Base-by-base conservation (phyloP, 495 filamentous ascomycete species). In the Penicillium verhagenii region DNA sequence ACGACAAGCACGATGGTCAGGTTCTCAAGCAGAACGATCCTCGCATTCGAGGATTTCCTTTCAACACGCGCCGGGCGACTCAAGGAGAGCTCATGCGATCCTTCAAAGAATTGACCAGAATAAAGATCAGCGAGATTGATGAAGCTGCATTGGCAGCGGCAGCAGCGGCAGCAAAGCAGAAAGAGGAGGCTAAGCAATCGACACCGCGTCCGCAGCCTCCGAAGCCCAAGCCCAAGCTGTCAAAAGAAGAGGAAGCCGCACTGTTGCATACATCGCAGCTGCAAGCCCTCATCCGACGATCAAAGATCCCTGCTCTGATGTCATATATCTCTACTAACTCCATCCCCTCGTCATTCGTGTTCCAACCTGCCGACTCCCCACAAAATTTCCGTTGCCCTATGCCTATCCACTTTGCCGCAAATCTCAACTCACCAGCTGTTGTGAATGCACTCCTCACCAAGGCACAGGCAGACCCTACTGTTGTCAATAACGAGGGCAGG, bases 31-130 rank as follows among this genome's bases (percentile, higher is more conserved):
- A 83, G 37, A 94, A 92, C 60, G 94, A 98, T 61, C 77, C 85
- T 1, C 80, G 95, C n/a, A 77, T 94, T 58, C 81, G 95, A 39
- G 86, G 89, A 0, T 96, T 98, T 62, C 94, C 94, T 0, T 97
- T 98, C 71, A 95, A 82, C 71, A 98, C 94, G 9, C 83, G 93
- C n/a, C 79, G 94, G 21, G 91, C 94, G 3, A 98, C 94, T 0
- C 92, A 98, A 58, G 88, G 84, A 29, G 94, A 98, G 70, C 86
- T 98, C 1, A 92, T 96, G 89, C 83, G 92, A 18, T 83, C 86
- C 45, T 98, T 96, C 62, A 86, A 92, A 53, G 95, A 98, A 66
- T 77, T 98, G 6, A 98, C 94, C 0, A 78, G 93, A 1, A 81
- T 95, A 9, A 97, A 98, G 69, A 76, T 96, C 45, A 86, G 82